Percentiles rank a stretch among this genome's conserved stretches.
Evolutionary conservation across 202 grass and related monocot species (phyloP).

Genomic region (Zoysia matrella): DNA sequence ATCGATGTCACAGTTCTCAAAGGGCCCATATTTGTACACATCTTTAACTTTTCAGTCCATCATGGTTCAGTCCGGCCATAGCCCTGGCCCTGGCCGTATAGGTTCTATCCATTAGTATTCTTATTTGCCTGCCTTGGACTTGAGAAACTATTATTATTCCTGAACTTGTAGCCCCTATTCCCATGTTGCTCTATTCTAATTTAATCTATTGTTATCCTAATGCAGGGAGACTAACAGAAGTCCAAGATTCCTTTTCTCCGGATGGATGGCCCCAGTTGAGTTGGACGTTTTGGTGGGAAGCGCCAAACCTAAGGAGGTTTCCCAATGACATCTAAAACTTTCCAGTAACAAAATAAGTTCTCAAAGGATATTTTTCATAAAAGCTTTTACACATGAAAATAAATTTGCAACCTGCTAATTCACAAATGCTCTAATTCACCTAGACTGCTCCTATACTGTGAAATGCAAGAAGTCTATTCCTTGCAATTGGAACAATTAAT

Average conservation of each 20-base stretch:
- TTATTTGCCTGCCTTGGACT: slow-evolving; percentile 46
- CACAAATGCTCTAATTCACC: background rate
- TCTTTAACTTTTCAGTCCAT: slow-evolving; percentile 38
- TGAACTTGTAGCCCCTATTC: slow-evolving; percentile 48
- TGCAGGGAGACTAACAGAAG: slow-evolving; percentile 54
- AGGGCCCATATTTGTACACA: slow-evolving; percentile 33
- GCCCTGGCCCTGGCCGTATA: slow-evolving; percentile 20
- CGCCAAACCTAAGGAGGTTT: slow-evolving; percentile 61
- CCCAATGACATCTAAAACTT: slow-evolving; percentile 37
- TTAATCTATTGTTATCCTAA: slow-evolving; percentile 52
- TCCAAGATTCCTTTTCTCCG: slow-evolving; percentile 66
- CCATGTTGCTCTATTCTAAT: slow-evolving; percentile 56
- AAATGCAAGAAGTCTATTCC: slow-evolving; percentile 16
- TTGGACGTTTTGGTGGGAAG: slow-evolving; percentile 58
- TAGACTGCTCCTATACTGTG: background rate
- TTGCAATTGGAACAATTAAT: slow-evolving; percentile 29
- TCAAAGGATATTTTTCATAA: background rate
- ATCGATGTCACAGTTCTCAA: slow-evolving; percentile 41
- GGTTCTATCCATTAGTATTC: slow-evolving; percentile 35
- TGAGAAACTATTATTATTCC: slow-evolving; percentile 41
- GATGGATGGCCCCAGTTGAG: slow-evolving; percentile 51
- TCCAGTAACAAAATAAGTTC: slow-evolving; percentile 19
- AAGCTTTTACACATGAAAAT: background rate
- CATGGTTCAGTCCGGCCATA: slow-evolving; percentile 41
- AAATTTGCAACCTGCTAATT: slow-evolving; percentile 14